A percentile compares a stretch with the other conserved stretches of the same genome.
Evolutionary conservation across 176 grass and related monocot genomes (phyloP).

Genomic region (Poa pratensis): DNA sequence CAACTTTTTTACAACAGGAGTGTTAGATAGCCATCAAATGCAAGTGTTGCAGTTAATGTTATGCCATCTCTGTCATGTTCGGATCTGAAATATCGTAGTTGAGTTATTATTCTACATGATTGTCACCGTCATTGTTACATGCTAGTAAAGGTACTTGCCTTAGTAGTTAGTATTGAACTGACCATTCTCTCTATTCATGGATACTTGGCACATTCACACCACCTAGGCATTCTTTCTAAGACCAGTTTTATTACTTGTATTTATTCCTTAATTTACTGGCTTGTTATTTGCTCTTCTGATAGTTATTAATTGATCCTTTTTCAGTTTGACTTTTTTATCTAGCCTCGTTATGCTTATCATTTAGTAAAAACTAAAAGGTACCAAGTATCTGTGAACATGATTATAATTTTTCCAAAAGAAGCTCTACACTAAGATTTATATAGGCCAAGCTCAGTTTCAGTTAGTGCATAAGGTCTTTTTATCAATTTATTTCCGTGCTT

Average conservation of each 20-base stretch:
- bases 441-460: background rate
- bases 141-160: slow-evolving; percentile 3
- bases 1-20: slow-evolving; percentile 1
- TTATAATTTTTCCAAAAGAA: background rate
- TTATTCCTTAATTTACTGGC: slow-evolving; percentile 21
- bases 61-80: slow-evolving; percentile 19
- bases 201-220: slow-evolving; percentile 1
- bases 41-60: background rate
- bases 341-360: background rate
- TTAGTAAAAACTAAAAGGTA: slow-evolving; percentile 27
- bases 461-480: slow-evolving; percentile 2
- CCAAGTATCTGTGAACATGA: background rate
- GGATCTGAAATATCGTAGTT: slow-evolving; percentile 5
- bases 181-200: background rate
- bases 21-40: slow-evolving; percentile 11
- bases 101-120: slow-evolving; percentile 16
- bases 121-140: background rate
- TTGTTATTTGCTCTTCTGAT: slow-evolving; percentile 9
- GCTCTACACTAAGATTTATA: slow-evolving; percentile 21
- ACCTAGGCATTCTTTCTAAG: background rate
- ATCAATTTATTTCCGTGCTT: slow-evolving; percentile 23
- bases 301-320: background rate
- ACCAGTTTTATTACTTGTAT: slow-evolving; percentile 1
- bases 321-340: background rate
- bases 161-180: slow-evolving; percentile 9